Conservation (phyloP, 345 rosid genomes). For the Moricandia moricandioides region DNA sequence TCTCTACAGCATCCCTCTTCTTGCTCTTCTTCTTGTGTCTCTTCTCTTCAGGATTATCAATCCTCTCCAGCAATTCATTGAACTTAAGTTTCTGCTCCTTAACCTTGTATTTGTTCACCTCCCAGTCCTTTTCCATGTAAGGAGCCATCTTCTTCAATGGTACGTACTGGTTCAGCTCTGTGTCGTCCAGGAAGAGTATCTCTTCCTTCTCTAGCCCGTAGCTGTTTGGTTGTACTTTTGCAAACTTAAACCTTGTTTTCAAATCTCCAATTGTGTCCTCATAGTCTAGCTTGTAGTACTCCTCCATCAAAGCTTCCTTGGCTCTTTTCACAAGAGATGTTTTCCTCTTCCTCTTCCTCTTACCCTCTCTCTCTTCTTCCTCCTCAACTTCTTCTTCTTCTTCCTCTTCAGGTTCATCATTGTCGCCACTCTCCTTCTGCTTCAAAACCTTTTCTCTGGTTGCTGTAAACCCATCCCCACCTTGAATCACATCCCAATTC, state of each 20-base stretch:
- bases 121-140: slow-evolving; percentile 74
- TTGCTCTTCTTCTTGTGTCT: slow-evolving; percentile 45
- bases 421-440: slow-evolving; percentile 37
- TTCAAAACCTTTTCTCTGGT: slow-evolving; percentile 58
- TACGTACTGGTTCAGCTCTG: slow-evolving; percentile 81
- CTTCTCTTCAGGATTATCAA: slow-evolving; percentile 34
- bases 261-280: slow-evolving; percentile 84
- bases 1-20: background rate
- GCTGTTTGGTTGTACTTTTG: slow-evolving; percentile 63
- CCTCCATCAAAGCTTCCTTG: slow-evolving; percentile 76
- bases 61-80: slow-evolving; percentile 43
- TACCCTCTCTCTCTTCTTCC: slow-evolving; percentile 34
- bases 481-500: slow-evolving; percentile 56
- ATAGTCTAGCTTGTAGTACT: slow-evolving; percentile 84
- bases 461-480: slow-evolving; percentile 60
- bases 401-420: background rate
- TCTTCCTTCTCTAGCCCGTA: slow-evolving; percentile 63
- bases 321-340: slow-evolving; percentile 62
- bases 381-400: slow-evolving; percentile 27
- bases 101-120: slow-evolving; percentile 53
- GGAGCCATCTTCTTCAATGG: slow-evolving; percentile 83
- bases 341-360: slow-evolving; percentile 66
- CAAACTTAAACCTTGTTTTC: slow-evolving; percentile 89
- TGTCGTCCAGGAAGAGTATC: slow-evolving; percentile 57
- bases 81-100: slow-evolving; percentile 49